These are phyloP conservation scores for Boletus patriciae DNA, from an alignment of 768 basidiomycete genomes.

Conservation along the genomic window DNA sequence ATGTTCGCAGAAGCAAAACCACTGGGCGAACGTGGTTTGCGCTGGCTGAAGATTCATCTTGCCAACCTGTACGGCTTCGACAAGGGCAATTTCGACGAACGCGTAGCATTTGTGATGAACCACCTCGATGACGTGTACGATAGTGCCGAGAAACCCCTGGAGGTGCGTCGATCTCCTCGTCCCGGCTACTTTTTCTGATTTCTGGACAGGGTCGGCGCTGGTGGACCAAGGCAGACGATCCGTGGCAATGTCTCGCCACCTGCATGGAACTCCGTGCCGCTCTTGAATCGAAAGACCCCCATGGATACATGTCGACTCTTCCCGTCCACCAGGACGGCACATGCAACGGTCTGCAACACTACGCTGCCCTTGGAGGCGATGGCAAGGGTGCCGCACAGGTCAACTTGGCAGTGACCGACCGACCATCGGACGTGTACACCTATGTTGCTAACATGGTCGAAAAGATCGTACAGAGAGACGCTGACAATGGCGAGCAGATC, in stretches of 20 bases:
- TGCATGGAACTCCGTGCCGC: conserved; percentile 89
- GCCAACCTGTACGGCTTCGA: conserved; percentile 93
- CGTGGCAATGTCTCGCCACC: conserved; percentile 95
- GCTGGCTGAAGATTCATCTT: conserved; percentile 95
- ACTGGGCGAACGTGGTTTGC: conserved; percentile 79
- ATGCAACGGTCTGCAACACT: conserved; percentile 98
- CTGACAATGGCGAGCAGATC: conserved; percentile 45
- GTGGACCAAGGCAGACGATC: conserved; percentile 93
- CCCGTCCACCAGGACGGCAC: conserved; percentile 98
- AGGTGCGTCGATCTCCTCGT: conserved; percentile 44
- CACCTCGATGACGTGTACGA: conserved; percentile 79
- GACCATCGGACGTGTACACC: conserved; percentile 94
- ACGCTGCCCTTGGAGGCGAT: conserved; percentile 96
- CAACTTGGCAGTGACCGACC: conserved; percentile 80
- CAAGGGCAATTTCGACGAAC: conserved; percentile 92
- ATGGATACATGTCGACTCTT: conserved; percentile 60
- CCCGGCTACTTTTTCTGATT: conserved; percentile 3
- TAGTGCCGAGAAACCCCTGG: conserved; percentile 76
- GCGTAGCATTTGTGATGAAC: conserved; percentile 74
- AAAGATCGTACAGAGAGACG: conserved; percentile 56
- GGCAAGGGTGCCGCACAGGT: conserved; percentile 85
- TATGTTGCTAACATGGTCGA: conserved; percentile 89
- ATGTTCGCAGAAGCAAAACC: conserved; percentile 78
- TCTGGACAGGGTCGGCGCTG: conserved; percentile 63
- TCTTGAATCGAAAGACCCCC: conserved; percentile 64